These are phyloP conservation scores for Solanum gandarillasii DNA, from an alignment of 257 asterid species.

Conservation along the genomic window DNA sequence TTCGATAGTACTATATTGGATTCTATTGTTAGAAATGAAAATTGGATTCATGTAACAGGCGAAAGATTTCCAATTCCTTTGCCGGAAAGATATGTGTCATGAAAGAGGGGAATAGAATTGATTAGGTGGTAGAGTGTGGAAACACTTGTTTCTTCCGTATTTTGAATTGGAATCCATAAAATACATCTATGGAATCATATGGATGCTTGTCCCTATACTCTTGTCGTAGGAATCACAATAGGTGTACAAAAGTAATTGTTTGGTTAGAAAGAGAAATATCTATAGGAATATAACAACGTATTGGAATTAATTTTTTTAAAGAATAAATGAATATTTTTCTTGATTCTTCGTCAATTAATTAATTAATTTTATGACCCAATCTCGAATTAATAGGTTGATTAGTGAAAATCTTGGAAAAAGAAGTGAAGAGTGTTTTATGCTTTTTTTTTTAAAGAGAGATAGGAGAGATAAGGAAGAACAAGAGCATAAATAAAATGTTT, in stretches of 20 bases:
- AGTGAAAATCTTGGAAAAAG: background rate
- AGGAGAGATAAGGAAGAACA: background rate
- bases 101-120: background rate
- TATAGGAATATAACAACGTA: too few relatives aligned
- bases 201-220: too few relatives aligned
- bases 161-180: background rate
- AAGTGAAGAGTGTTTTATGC: background rate
- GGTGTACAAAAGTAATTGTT: too few relatives aligned
- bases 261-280: too few relatives aligned
- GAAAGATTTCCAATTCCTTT: background rate
- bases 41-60: background rate
- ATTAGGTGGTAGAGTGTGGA: background rate
- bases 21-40: background rate
- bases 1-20: background rate
- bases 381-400: background rate
- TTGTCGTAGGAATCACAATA: too few relatives aligned
- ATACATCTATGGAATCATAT: too few relatives aligned
- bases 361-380: background rate
- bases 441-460: background rate
- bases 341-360: background rate
- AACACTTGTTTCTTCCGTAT: background rate
- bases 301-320: background rate
- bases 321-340: background rate
- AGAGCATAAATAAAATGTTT: background rate
- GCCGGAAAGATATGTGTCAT: background rate